phyloP scores from a whole-genome alignment of 2,329 filamentous ascomycete genomes.

The Epichloe hybrida region DNA sequence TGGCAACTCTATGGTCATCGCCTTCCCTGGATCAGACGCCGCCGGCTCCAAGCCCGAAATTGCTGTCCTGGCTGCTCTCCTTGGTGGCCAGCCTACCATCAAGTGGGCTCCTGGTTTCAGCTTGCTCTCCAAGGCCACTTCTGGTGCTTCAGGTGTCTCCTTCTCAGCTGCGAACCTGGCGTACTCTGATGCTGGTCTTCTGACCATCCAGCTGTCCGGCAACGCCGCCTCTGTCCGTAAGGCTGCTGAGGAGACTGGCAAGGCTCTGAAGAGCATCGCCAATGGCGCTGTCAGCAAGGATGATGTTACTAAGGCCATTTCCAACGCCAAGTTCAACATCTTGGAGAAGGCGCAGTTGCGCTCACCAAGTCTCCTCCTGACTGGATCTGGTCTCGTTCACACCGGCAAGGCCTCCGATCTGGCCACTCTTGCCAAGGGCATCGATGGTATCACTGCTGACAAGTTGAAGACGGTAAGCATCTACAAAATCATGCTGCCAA shows the following conservation, averaged over 20 bases:
- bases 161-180: constrained; percentile 64
- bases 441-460: constrained; percentile 71
- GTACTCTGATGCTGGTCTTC: constrained; percentile 89
- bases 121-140: constrained; percentile 67
- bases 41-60: constrained; percentile 79
- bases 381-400: constrained; percentile 72
- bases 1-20: constrained; percentile 77
- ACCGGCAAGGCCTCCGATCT: constrained; percentile 75
- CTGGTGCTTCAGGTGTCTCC: constrained; percentile 50
- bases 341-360: constrained; percentile 71
- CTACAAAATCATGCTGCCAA: not conserved
- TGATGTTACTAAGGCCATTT: constrained; percentile 80
- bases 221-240: constrained; percentile 57
- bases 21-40: constrained; percentile 80
- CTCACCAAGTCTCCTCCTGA: constrained; percentile 64
- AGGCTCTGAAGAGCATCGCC: constrained; percentile 69
- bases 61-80: constrained; percentile 72
- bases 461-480: constrained; percentile 70
- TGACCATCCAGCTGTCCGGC: constrained; percentile 71
- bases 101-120: constrained; percentile 96
- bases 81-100: constrained; percentile 81
- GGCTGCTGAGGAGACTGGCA: constrained; percentile 64
- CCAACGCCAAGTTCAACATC: constrained; percentile 84
- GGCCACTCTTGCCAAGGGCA: constrained; percentile 60
- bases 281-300: constrained; percentile 66